Evolutionary conservation across 371 early-diverging fungal species (phyloP), one percentile per base, ranked within the genome.

Genomic region (Nematocida ironsii): DNA sequence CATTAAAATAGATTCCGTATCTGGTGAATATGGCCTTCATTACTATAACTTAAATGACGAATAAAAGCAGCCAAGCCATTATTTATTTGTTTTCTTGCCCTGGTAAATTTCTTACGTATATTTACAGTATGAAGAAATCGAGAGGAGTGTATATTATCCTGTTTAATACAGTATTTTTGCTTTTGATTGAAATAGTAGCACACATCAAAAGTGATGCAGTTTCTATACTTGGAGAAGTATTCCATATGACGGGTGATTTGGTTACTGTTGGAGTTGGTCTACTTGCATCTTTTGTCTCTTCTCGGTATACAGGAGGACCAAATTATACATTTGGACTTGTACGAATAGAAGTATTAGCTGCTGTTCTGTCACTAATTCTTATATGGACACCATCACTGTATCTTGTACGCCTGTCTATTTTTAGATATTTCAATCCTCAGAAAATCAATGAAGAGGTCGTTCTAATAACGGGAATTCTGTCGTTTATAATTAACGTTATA

Each of bases 121-220:
- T 80, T 72, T 73, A 80, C 40, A 60, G 42, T 16, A 82, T 84
- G 58, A 64, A 82, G 44, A 72, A 84, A 55, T 55, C 73, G 5
- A 80, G 84, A 66, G 76, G 67, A 20, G 72, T 78, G 58, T 78
- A 78, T 48, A 57, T 78, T 39, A 60, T 78, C 18, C 62, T 78
- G 16, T 44, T 78, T 40, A 78, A 78, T 56, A 78, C 80, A 20
- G 18, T 78, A 13, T 42, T 78, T n/a, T 61, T 78, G 13, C 52
- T 78, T 25, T 20, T 33, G 9, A 23, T 70, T 6, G 80, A 78
- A 48, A 23, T 78, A 48, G 5, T 70, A 20, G 80, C 71, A 33
- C 80, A 70, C 56, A 13, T 72, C 1, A 68, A 78, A 25, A 78
- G 80, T 57, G 48, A 71, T 45, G 1, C 80, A 16, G 57, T 70